Percentiles rank a stretch among this genome's conserved stretches.
phyloP scores from a whole-genome alignment of 129 eudicot genomes.

The Flaveria sonorensis region DNA sequence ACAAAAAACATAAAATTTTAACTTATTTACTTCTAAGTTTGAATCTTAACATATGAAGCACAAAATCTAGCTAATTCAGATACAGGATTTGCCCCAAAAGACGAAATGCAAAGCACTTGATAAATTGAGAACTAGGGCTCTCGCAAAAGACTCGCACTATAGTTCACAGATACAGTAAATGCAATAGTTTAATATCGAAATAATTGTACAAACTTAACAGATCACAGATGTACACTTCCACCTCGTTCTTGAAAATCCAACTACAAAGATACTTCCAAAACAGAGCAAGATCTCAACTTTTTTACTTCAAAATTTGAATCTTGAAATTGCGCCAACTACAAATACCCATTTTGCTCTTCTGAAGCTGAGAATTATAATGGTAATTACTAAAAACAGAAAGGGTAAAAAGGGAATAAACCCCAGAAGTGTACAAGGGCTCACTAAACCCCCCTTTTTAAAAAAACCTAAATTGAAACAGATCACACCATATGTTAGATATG shows the following conservation, averaged over 20 bases:
- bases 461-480: constrained; percentile 28
- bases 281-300: constrained; percentile 21
- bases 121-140: neutral
- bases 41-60: neutral
- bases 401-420: neutral
- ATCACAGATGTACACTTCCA: neutral
- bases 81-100: neutral
- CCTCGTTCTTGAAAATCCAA: neutral
- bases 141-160: neutral
- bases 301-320: constrained; percentile 11
- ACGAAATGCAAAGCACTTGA: constrained; percentile 2
- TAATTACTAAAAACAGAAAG: neutral
- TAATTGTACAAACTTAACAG: constrained; percentile 17
- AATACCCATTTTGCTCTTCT: constrained; percentile 14
- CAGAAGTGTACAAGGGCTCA: neutral
- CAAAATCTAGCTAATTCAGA: neutral
- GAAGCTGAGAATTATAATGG: neutral
- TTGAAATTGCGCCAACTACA: constrained; percentile 13
- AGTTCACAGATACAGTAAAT: constrained; percentile 6
- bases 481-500: neutral
- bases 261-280: constrained; percentile 1
- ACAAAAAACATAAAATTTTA: neutral
- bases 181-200: neutral
- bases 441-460: constrained; percentile 3
- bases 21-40: constrained; percentile 14